These are phyloP conservation scores for Trypanosoma grayi DNA, from an alignment of 208 protist genomes.

Conservation along the genomic window DNA sequence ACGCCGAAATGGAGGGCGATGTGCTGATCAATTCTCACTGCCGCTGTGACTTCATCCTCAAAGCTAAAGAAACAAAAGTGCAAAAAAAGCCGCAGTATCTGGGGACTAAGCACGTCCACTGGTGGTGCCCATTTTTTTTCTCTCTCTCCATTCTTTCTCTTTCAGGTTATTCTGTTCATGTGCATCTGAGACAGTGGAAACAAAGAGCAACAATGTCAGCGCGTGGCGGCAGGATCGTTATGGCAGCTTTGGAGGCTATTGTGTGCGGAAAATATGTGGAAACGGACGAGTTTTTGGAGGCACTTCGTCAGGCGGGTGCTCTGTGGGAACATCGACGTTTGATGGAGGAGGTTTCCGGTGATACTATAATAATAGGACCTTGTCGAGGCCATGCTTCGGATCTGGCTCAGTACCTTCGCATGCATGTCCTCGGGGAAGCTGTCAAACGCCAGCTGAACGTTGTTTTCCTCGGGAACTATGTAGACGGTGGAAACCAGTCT, in stretches of 20 bases:
- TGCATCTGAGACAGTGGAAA: not conserved
- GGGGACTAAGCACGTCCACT: no score
- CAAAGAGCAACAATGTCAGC: not conserved
- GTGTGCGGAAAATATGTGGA: slow-evolving; percentile 31
- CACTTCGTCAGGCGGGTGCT: slow-evolving; percentile 19
- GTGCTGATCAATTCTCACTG: no score
- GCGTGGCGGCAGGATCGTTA: slow-evolving; percentile 13
- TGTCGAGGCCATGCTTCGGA: slow-evolving; percentile 68
- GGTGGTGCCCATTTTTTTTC: no score
- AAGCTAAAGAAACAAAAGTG: not conserved
- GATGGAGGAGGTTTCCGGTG: slow-evolving; percentile 38
- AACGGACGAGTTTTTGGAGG: slow-evolving; percentile 28
- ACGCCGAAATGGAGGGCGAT: no score
- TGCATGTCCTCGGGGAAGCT: slow-evolving; percentile 32
- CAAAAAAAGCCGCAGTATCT: not conserved
- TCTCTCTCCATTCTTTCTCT: not conserved
- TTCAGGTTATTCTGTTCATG: not conserved
- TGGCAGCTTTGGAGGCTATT: slow-evolving; percentile 28
- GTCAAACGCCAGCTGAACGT: slow-evolving; percentile 28
- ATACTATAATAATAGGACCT: slow-evolving; percentile 65
- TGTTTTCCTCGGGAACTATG: slow-evolving; percentile 84
- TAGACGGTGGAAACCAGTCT: slow-evolving; percentile 75
- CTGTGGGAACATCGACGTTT: slow-evolving; percentile 13
- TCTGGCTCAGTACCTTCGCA: slow-evolving; percentile 64
- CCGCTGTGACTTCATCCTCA: no score